A percentile compares a stretch with the other conserved stretches of the same genome.
Evolutionary conservation across 257 asterid species (phyloP).

Genomic region (Parsonsia alboflavescens): DNA sequence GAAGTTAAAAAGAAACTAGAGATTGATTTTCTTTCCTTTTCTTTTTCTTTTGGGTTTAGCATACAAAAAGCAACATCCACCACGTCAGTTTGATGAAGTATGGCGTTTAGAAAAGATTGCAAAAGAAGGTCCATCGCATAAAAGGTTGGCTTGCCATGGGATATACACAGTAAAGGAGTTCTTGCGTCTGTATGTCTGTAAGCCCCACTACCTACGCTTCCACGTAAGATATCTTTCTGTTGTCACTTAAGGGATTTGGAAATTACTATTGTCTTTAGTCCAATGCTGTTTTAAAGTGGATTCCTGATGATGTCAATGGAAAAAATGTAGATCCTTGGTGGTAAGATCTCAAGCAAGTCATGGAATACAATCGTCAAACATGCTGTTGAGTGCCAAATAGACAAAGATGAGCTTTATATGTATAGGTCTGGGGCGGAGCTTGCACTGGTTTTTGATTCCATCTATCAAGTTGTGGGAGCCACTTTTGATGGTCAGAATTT

Average conservation of each 20-base stretch:
- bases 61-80: constrained; percentile 74
- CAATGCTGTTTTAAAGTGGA: constrained; percentile 5
- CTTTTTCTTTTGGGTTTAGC: constrained; percentile 35
- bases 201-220: constrained; percentile 36
- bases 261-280: neutral
- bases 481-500: constrained; percentile 44
- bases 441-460: constrained; percentile 45
- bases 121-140: constrained; percentile 61
- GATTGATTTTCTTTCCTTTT: constrained; percentile 12
- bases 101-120: constrained; percentile 89
- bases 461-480: constrained; percentile 55
- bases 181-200: constrained; percentile 37
- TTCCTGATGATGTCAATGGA: constrained; percentile 15
- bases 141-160: constrained; percentile 28
- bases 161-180: constrained; percentile 53
- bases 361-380: constrained; percentile 67
- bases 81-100: constrained; percentile 51
- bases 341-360: constrained; percentile 38
- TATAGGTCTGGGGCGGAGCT: constrained; percentile 33
- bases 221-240: constrained; percentile 42
- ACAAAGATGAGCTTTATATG: constrained; percentile 38
- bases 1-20: neutral
- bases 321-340: constrained; percentile 48
- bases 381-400: constrained; percentile 45
- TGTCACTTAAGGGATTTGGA: neutral